Conservation (phyloP, 306 rosid species). For the Rubus parviflorus region DNA sequence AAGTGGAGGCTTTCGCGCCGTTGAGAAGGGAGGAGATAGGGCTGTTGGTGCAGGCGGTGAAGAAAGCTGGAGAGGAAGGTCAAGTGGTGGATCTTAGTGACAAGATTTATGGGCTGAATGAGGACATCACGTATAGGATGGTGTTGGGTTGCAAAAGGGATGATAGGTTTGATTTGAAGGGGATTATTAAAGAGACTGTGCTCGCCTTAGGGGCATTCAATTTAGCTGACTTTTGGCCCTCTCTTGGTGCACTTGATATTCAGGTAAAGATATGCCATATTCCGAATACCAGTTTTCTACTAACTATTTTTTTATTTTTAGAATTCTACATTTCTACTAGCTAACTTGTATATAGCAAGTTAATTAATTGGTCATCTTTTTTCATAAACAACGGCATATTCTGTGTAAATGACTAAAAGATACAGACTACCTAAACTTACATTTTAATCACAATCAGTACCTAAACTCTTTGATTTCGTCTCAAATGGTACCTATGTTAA, state of each 20-base stretch:
- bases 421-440: too few species aligned
- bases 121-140: neutral
- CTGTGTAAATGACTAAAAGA: too few species aligned
- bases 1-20: neutral
- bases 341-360: too few species aligned
- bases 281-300: too few species aligned
- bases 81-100: constrained; percentile 32
- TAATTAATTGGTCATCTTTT: too few species aligned
- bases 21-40: neutral
- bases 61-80: constrained; percentile 6
- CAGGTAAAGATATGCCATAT: constrained; percentile 21
- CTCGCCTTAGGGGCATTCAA: constrained; percentile 30
- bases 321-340: too few species aligned
- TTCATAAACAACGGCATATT: too few species aligned
- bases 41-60: neutral
- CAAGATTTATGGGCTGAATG: neutral
- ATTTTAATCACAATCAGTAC: too few species aligned
- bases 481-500: too few species aligned
- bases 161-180: constrained; percentile 24
- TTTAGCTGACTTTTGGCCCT: constrained; percentile 34
- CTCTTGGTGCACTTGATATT: constrained; percentile 28
- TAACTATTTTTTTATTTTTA: too few species aligned
- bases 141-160: neutral
- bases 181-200: constrained; percentile 1
- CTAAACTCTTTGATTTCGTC: too few species aligned